Conservation (phyloP, 2,329 filamentous ascomycete genomes). For the Pseudogymnoascus sp. region DNA sequence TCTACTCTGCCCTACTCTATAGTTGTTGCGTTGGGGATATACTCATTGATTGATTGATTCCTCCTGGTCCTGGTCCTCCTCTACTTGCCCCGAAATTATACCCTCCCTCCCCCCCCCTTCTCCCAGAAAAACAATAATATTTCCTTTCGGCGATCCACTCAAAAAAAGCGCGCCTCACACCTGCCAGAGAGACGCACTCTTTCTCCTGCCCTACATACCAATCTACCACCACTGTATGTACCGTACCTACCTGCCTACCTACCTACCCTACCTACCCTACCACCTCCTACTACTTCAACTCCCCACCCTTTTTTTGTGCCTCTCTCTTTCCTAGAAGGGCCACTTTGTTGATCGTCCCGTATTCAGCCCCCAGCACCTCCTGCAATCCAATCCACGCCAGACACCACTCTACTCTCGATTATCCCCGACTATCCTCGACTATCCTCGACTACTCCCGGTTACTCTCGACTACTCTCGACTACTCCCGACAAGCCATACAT, state of each 20-base stretch:
- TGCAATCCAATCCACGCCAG: neutral
- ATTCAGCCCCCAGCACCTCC: neutral
- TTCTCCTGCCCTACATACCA: neutral
- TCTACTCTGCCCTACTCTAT: neutral
- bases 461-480: neutral
- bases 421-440: neutral
- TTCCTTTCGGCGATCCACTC: neutral
- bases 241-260: neutral
- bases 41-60: neutral
- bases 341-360: conserved; percentile 1
- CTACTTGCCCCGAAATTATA: too few relatives aligned
- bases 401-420: neutral
- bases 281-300: neutral
- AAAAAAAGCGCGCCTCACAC: neutral
- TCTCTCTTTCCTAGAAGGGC: neutral
- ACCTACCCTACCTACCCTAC: neutral
- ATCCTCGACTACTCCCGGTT: neutral
- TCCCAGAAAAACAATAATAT: neutral
- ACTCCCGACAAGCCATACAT: neutral
- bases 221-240: neutral
- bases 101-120: too few relatives aligned
- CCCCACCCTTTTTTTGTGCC: neutral
- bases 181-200: too few relatives aligned
- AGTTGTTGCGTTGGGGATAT: neutral
- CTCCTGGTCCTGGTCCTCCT: neutral